phyloP scores from a whole-genome alignment of 306 rosid species.

The Lupinus albus region DNA sequence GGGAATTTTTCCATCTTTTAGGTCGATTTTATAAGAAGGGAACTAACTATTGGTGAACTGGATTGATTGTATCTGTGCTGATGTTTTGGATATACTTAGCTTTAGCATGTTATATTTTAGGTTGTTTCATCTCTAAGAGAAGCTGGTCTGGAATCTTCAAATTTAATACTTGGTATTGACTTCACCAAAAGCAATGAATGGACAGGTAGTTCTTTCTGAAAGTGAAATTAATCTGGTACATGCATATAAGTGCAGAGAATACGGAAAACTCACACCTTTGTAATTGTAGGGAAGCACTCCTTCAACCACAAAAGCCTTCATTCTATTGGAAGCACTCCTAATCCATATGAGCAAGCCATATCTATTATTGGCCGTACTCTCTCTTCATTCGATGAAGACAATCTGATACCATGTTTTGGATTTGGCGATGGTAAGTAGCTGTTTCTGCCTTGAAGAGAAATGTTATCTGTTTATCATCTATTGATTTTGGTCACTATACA shows the following conservation, averaged over 20 bases:
- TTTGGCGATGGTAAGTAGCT: constrained; percentile 80
- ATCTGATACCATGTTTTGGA: constrained; percentile 87
- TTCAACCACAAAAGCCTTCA: constrained; percentile 82
- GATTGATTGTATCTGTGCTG: neutral
- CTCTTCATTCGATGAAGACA: constrained; percentile 85
- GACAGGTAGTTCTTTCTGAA: constrained; percentile 65
- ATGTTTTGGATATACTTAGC: constrained; percentile 27
- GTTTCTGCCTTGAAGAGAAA: constrained; percentile 15
- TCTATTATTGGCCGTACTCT: constrained; percentile 80
- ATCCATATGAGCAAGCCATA: constrained; percentile 92
- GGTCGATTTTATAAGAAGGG: neutral
- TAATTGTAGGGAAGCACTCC: constrained; percentile 65
- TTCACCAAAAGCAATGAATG: constrained; percentile 96
- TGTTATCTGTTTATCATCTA: constrained; percentile 19
- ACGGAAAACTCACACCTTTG: constrained; percentile 35
- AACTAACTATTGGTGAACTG: neutral
- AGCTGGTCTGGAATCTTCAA: constrained; percentile 90
- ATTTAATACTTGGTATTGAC: constrained; percentile 82
- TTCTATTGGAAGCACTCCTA: constrained; percentile 56
- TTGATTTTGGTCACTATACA: constrained; percentile 31
- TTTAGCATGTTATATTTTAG: constrained; percentile 43
- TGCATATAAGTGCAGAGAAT: constrained; percentile 2
- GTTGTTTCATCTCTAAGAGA: constrained; percentile 81
- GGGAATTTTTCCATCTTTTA: too few species aligned
- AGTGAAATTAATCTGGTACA: neutral